Base-by-base conservation (phyloP, 225 moss, liverwort and hornwort species). In the Antitrichia curtipendula region DNA sequence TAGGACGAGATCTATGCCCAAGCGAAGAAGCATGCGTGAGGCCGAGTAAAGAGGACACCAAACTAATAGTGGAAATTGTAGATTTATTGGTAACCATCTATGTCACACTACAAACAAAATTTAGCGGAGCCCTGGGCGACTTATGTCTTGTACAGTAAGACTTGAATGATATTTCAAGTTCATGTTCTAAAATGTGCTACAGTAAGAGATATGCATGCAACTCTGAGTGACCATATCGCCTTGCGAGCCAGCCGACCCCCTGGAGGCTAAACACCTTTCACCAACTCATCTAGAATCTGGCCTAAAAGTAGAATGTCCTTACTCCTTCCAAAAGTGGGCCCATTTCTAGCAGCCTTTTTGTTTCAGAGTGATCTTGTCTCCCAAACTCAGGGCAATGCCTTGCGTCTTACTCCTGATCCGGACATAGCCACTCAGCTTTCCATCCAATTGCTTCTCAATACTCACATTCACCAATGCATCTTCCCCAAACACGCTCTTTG, bases 331-430 rank as follows among this genome's bases (percentile, higher is more conserved):
- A 86, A 73, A 87, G 75, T 31, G 75, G n/a, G 24, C 74, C 25
- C 24, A 53, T 57, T 66, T 57, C 80, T 81, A 52, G 40, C 83
- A 79, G 72, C 90, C 90, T 79, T 90, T 90, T 49, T 90, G 90
- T 78, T 90, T 90, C 14, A 90, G 84, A 45, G 87, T 90, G 84
- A 90, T 87, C 90, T 98, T 98, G 88, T 98, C 98, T 87, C 98
- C 98, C 92, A 98, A 89, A 87, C 98, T 98, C 28, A 98, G 93
- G 27, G 98, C 98, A 94, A 98, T 98, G 65, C 98, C 98, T 91
- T 98, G 98, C 62, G 98, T 98, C 93, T 97, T 98, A 83, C 98
- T 98, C 88, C 98, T 94, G 91, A 98, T 98, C 84, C 98, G 98
- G 41, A 98, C 96, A 86, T 97, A 97, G 73, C 98, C 98, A 71